Base-by-base conservation (phyloP, 75 land plant genomes). In the Pinus albicaulis region DNA sequence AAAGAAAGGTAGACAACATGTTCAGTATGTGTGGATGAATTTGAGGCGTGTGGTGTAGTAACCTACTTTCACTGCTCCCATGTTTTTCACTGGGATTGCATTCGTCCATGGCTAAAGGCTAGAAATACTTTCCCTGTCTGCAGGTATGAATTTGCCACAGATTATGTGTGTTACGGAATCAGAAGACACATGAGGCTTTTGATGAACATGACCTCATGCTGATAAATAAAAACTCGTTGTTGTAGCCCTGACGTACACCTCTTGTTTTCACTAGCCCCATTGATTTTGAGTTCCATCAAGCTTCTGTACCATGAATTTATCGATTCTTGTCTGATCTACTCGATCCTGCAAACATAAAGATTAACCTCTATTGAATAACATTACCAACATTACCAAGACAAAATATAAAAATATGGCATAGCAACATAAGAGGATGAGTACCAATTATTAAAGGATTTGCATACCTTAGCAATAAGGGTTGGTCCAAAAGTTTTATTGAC, bases 241-340 rank as follows among this genome's bases (percentile, higher is more conserved):
- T 41, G 44, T 41, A 41, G 6, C 44, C 44, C 44, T 10, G 20
- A 36, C n/a, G n/a, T 55, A 15, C 41, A 93, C 99, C 98, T 93
- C 94, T 58, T 94, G 98, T 63, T 97, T 97, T 92, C 95, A 94
- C 99, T 98, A 97, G 55, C 99, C 99, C 99, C 99, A 97, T 77
- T 97, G 87, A 79, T 97, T 97, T 36, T 83, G 83, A 31, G 99
- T 97, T 76, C 99, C 98, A 80, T 97, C 99, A 36, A 97, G 93
- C 71, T 89, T 78, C 58, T 89, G 95, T 31, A 97, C 99, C 95
- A 97, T 97, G 82, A 88, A 94, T 77, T 92, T 92, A 71, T 97
- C 98, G 82, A 97, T 90, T 24, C 77, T 86, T 55, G 82, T 74
- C 80, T 97, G 99, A 66, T 97, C 86, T 31, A 92, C 85, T n/a